Evolutionary conservation across 169 alveolate genomes (phyloP), one percentile per base, ranked within the genome.

Genomic region (Cryptosporidium ubiquitum): DNA sequence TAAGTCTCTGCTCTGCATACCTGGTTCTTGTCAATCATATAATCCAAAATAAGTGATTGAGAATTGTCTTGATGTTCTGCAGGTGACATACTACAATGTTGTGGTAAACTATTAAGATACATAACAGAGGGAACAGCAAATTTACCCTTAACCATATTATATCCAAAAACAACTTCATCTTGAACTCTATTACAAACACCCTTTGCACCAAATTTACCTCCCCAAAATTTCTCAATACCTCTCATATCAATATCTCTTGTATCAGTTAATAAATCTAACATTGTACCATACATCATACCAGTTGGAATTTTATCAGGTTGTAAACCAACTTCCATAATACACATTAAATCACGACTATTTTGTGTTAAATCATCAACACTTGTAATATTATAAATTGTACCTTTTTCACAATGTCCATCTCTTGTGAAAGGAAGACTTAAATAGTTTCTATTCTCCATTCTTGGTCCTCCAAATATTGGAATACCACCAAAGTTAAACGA

Each of bases 361-460:
- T 64, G 73, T 26, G 12, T 29, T 31, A 79, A 42, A 40, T 79
- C 89, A 61, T 79, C 89, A 40, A 57, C 37, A 40, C 79, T 61
- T 40, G 73, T 79, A 3, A 79, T 79, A 64, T 58, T 79, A 44
- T 79, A 79, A 42, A 79, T 58, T 79, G 89, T 79, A 14, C 89
- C 89, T 39, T 79, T 66, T 20, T 79, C 89, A 44, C 89, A 79
- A 64, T 79, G 89, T 42, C 89, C 89, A 35, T 79, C 79, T 64
- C 89, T 79, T 18, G 89, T 47, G 26, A 79, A 79, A 6, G 89
- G 89, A 23, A 79, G 23, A 29, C 31, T 42, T 26, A 40, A 39
- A 61, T 79, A 79, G 42, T 61, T 61, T 58, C 75, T 58, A 42
- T 42, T 42, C 16, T 55, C 58, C n/a, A 73, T 35, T 52, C 44